A percentile compares a stretch with the other conserved stretches of the same genome.
These are phyloP conservation scores for Protomyces inouyei DNA, from an alignment of 1,139 yeast species.

Conservation along the genomic window DNA sequence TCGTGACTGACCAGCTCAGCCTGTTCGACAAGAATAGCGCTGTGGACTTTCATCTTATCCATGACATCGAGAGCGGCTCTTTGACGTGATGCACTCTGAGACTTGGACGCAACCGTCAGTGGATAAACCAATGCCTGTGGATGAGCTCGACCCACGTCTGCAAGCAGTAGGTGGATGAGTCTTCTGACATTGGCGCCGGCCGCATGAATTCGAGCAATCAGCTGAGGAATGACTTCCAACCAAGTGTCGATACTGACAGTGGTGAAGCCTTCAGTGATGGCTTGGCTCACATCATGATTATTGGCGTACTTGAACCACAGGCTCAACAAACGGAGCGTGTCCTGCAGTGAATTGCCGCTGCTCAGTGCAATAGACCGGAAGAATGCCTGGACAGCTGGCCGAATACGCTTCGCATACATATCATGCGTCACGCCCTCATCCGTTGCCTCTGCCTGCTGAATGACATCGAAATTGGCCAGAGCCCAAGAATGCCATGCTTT, in stretches of 20 bases:
- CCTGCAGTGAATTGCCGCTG: slow-evolving; percentile 81
- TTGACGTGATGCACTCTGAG: slow-evolving; percentile 84
- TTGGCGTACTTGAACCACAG: slow-evolving; percentile 97
- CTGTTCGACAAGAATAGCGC: slow-evolving; percentile 79
- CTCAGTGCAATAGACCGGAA: slow-evolving; percentile 91
- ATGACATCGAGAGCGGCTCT: slow-evolving; percentile 87
- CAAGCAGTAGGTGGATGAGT: slow-evolving; percentile 69
- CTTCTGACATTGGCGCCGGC: slow-evolving; percentile 81
- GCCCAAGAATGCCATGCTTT: slow-evolving; percentile 99
- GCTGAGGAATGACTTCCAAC: slow-evolving; percentile 92
- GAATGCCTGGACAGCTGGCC: slow-evolving; percentile 52
- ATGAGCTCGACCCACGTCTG: slow-evolving; percentile 89
- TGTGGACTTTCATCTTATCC: slow-evolving; percentile 86
- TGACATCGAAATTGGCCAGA: slow-evolving; percentile 90
- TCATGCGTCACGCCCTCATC: slow-evolving; percentile 35
- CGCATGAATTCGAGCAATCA: slow-evolving; percentile 93
- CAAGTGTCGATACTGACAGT: slow-evolving; percentile 89
- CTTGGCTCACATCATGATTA: slow-evolving; percentile 79
- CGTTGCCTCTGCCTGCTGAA: slow-evolving; percentile 51
- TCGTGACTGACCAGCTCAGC: slow-evolving; percentile 93
- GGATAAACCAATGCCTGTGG: slow-evolving; percentile 97
- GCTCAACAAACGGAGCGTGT: slow-evolving; percentile 80
- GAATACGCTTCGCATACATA: slow-evolving; percentile 34
- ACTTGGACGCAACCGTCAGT: slow-evolving; percentile 89
- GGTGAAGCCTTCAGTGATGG: slow-evolving; percentile 84